phyloP scores from a whole-genome alignment of 106 monocot species.

The Agapanthus africanus region DNA sequence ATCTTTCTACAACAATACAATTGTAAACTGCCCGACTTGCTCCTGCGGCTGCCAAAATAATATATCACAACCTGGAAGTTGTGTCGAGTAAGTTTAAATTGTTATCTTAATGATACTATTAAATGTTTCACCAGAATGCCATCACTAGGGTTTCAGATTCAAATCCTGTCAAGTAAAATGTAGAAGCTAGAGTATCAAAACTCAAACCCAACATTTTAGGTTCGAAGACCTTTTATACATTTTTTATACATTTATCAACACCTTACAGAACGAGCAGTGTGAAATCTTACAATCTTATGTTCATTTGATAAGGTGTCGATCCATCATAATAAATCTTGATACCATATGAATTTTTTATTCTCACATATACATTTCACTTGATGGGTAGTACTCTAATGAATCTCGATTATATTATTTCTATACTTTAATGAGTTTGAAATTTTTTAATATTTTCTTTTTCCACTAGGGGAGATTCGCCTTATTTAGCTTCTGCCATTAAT shows the following conservation, averaged over 20 bases:
- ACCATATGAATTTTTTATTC: neutral
- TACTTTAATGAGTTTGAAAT: neutral
- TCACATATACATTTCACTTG: neutral
- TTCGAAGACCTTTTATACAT: no score
- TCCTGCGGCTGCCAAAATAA: conserved; percentile 82
- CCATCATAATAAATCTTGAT: no score
- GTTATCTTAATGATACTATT: neutral
- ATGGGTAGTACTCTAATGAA: no score
- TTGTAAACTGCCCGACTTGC: conserved; percentile 77
- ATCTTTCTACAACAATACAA: conserved; percentile 85
- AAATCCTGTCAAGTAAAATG: no score
- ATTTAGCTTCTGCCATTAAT: conserved; percentile 42
- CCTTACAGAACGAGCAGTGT: no score
- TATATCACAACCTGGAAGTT: conserved; percentile 68
- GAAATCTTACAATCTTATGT: no score
- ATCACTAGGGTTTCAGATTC: no score
- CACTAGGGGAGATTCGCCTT: conserved; percentile 53
- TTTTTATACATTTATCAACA: no score
- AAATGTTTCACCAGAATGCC: no score
- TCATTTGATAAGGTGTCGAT: no score
- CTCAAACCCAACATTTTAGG: no score
- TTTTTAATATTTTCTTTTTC: neutral
- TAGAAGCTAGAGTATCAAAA: no score
- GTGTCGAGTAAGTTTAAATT: conserved; percentile 58
- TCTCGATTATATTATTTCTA: neutral